Percentiles rank a stretch among this genome's conserved stretches.
These are phyloP conservation scores for Kwoniella botswanensis DNA, from an alignment of 768 basidiomycete species.

Conservation along the genomic window DNA sequence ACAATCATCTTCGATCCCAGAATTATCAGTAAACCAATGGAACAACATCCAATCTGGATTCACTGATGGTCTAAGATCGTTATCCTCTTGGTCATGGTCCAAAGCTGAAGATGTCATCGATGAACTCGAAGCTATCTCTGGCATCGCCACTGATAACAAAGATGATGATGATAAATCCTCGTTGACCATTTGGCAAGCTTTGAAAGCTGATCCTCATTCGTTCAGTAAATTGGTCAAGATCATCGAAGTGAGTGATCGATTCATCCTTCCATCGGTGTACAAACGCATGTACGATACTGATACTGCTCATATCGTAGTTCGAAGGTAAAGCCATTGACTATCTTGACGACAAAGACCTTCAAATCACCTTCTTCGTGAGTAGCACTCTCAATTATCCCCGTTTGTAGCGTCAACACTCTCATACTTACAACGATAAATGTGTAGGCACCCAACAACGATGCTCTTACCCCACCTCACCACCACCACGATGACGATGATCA, in stretches of 20 bases:
- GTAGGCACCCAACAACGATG: slow-evolving; percentile 54
- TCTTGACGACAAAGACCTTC: slow-evolving; percentile 50
- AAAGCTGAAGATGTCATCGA: slow-evolving; percentile 41
- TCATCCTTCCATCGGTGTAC: slow-evolving; percentile 5
- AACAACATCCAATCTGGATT: slow-evolving; percentile 41
- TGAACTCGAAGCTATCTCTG: slow-evolving; percentile 29
- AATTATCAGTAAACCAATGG: slow-evolving; percentile 46
- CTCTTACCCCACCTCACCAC: slow-evolving; percentile 51
- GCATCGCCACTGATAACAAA: background rate
- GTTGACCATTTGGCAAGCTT: slow-evolving; percentile 55
- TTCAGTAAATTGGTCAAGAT: slow-evolving; percentile 55
- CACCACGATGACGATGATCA: slow-evolving; percentile 44
- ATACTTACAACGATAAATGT: background rate
- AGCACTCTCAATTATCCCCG: background rate
- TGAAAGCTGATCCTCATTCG: slow-evolving; percentile 50
- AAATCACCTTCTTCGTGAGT: slow-evolving; percentile 58
- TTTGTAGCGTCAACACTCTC: slow-evolving; percentile 4
- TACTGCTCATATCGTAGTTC: slow-evolving; percentile 24
- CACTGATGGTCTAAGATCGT: slow-evolving; percentile 31
- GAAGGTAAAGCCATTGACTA: slow-evolving; percentile 45
- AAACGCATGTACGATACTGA: background rate
- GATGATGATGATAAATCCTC: slow-evolving; percentile 30
- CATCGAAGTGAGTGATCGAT: slow-evolving; percentile 45
- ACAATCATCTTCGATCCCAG: slow-evolving; percentile 25
- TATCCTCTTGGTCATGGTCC: slow-evolving; percentile 42